Base-by-base conservation (phyloP, 192 early-diverging fungal species). In the Rhizophagus prolifer region DNA sequence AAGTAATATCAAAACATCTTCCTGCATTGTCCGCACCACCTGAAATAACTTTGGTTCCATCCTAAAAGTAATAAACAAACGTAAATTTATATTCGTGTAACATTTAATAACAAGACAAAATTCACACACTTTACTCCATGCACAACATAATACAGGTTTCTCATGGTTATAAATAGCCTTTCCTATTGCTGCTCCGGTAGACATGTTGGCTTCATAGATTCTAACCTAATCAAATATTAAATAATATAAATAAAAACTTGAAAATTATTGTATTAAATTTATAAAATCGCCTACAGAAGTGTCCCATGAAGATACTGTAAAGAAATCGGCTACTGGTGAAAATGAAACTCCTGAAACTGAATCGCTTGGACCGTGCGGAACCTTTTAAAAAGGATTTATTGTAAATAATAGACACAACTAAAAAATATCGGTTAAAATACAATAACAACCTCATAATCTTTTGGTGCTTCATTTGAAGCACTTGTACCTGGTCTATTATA, bases 251-350 rank as follows among this genome's bases (percentile, higher is more conserved):
- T 26, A 62, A 62, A 7, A 34, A 3, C 26, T 26, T 26, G 9
- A 26, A 58, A 54, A 41, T 58, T 23, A 12, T 31, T 67, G 47
- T 8, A n/a, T 68, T 66, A 30, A 38, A 38, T 60, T 13, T 44
- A 31, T 30, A 54, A 54, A 54, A 6, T 6, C 36, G 54, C 80
- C 64, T 83, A 88, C 91, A 66, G 88, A 85, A 81, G 94, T 93
- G 80, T 98, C 96, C 95, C 97, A 99, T 19, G 94, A 95, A 30
- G 90, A 86, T 1, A 92, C 96, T 4, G 96, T 92, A 44, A 99
- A 82, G 63, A 90, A 92, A 78, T 98, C 93, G 10, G 92, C 92
- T 72, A 87, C 84, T 4, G 95, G 89, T 28, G 91, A 94, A 80
- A 96, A 99, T 38, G 88, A 79, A 30, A 99, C 75, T 63, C 86